Evolutionary conservation across 352 stramenopile species (phyloP).

Genomic region (Globisporangium paroecandrum): DNA sequence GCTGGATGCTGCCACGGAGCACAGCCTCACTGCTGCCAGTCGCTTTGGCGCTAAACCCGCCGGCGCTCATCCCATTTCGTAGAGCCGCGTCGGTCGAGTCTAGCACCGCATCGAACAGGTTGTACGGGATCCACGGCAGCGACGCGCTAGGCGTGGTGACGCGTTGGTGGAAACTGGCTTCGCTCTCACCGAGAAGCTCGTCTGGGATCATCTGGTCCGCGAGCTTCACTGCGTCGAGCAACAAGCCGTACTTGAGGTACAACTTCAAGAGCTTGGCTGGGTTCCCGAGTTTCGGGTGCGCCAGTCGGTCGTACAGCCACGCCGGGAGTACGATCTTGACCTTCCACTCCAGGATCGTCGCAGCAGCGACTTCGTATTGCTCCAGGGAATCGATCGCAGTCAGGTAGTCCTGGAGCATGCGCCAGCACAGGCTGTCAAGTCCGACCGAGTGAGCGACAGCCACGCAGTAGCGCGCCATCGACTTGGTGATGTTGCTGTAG

Average conservation of each 20-base stretch:
- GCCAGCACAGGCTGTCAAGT: conserved; percentile 47
- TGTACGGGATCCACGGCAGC: conserved; percentile 72
- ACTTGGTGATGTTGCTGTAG: conserved; percentile 54
- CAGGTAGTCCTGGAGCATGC: conserved; percentile 51
- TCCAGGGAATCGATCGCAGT: conserved; percentile 30
- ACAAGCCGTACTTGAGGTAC: conserved; percentile 55
- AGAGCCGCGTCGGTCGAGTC: conserved; percentile 43
- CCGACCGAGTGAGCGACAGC: conserved; percentile 38
- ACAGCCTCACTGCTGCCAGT: conserved; percentile 6
- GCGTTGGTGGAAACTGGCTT: conserved; percentile 34
- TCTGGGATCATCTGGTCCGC: conserved; percentile 40
- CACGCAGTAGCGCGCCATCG: conserved; percentile 62
- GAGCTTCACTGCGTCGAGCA: conserved; percentile 62
- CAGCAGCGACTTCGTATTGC: conserved; percentile 57
- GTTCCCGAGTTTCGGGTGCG: conserved; percentile 37
- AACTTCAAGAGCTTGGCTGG: conserved; percentile 51
- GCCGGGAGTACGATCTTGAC: conserved; percentile 58
- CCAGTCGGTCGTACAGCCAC: conserved; percentile 52
- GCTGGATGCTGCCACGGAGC: conserved; percentile 32
- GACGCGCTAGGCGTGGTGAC: conserved; percentile 21
- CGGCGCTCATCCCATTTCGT: conserved; percentile 15
- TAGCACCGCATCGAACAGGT: conserved; percentile 57
- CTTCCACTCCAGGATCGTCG: conserved; percentile 58
- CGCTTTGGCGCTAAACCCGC: neutral
- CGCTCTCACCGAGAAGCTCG: conserved; percentile 37